A percentile compares a stretch with the other conserved stretches of the same genome.
phyloP scores from a whole-genome alignment of 192 early-diverging fungal species.

The Backusella parvicylindrica region DNA sequence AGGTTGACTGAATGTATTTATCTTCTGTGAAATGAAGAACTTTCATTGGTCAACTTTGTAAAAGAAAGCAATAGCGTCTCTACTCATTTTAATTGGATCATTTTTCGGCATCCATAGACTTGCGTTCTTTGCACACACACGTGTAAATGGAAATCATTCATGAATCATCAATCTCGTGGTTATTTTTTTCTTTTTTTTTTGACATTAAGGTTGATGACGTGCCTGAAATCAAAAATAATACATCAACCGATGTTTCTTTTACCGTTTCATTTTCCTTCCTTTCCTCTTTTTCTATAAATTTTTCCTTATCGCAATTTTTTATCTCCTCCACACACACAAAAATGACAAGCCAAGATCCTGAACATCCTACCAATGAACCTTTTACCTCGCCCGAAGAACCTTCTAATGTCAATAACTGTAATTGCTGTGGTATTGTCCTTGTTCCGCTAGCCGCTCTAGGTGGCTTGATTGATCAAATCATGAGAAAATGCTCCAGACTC shows the following conservation, averaged over 20 bases:
- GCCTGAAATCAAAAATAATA: background rate
- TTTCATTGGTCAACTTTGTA: background rate
- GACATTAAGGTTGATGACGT: background rate
- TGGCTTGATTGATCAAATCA: slow-evolving; percentile 26
- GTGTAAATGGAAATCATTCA: background rate
- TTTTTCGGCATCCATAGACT: background rate
- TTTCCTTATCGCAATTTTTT: background rate
- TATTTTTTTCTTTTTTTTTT: background rate
- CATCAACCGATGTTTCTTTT: background rate
- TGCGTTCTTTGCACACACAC: background rate
- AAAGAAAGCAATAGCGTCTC: background rate
- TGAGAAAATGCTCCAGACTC: slow-evolving; percentile 13
- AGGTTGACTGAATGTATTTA: too few relatives aligned
- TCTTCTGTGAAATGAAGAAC: background rate
- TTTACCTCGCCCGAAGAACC: slow-evolving; percentile 25
- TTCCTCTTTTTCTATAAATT: background rate
- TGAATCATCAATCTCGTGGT: background rate
- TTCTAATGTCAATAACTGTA: slow-evolving; percentile 26
- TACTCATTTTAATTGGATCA: background rate
- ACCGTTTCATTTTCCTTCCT: background rate
- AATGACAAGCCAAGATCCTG: slow-evolving; percentile 7
- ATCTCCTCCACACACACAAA: background rate
- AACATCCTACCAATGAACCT: slow-evolving; percentile 30
- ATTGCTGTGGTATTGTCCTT: slow-evolving; percentile 21
- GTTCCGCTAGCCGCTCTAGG: slow-evolving; percentile 27